These are phyloP conservation scores for Ascodesmis nigricans DNA, from an alignment of 495 filamentous ascomycete species.

Conservation along the genomic window DNA sequence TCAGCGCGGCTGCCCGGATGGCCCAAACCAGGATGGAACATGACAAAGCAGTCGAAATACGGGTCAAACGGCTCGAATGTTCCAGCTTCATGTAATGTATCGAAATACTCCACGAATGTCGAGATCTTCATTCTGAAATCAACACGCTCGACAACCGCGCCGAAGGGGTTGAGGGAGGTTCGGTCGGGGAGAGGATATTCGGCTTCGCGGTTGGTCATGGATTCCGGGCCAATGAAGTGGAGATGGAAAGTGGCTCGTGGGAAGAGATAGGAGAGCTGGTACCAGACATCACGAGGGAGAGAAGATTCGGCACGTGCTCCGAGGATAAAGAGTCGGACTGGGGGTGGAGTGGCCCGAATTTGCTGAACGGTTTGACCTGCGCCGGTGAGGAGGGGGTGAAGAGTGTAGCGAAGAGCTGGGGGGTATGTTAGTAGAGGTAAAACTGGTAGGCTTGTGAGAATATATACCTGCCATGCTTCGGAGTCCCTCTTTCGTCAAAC, in stretches of 20 bases:
- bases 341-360: conserved; percentile 59
- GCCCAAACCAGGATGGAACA: conserved; percentile 89
- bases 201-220: conserved; percentile 69
- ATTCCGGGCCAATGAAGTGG: conserved; percentile 88
- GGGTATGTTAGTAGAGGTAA: conserved; percentile 12
- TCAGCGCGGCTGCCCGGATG: conserved; percentile 83
- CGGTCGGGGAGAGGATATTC: conserved; percentile 80
- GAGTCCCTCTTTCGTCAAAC: conserved; percentile 67
- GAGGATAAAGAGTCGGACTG: conserved; percentile 79
- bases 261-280: conserved; percentile 79
- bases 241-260: conserved; percentile 58
- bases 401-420: conserved; percentile 69
- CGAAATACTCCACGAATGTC: conserved; percentile 95
- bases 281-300: conserved; percentile 78
- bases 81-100: conserved; percentile 75
- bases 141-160: conserved; percentile 70
- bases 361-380: conserved; percentile 52
- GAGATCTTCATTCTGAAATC: conserved; percentile 75
- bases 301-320: conserved; percentile 93
- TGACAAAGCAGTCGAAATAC: conserved; percentile 88
- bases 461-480: conserved; percentile 74
- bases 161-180: conserved; percentile 69
- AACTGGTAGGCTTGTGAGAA: background rate
- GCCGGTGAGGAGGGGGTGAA: conserved; percentile 69
- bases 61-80: conserved; percentile 87